Evolutionary conservation across 192 early-diverging fungal species (phyloP), one percentile per base, ranked within the genome.

Genomic region (Coemansia asiatica): DNA sequence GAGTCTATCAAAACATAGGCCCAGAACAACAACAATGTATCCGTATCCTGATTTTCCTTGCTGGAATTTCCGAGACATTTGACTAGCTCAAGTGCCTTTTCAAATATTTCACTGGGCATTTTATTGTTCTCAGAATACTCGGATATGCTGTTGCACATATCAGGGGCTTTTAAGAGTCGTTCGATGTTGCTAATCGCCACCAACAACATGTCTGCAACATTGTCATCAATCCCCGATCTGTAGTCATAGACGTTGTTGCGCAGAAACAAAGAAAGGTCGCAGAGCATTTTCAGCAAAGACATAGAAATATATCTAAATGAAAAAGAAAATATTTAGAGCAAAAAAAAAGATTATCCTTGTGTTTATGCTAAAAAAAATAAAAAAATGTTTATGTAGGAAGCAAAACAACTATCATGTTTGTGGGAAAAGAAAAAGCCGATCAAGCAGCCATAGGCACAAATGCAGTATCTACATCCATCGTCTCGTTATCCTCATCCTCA

Each of bases 401-500:
- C n/a, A 21, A 54, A 4, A 26, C n/a, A 25, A 12, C 26, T 54
- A 7, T 56, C 5, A 8, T 23, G 21, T 49, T 51, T 51, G 50
- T 51, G 50, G 50, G 50, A 22, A 19, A 50, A 44, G 26, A 22
- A 49, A 2, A 21, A 29, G 18, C 21, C 21, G 2, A 7, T 53
- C 64, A 74, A 6, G 67, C 64, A 2, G 27, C 19, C 18, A 31
- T 29, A 5, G 56, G 27, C 0, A 46, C 74, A 10, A 53, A 27
- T 0, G 61, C 38, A 26, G 33, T 25, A 26, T 78, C 75, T 10
- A 78, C 63, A 13, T 79, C 71, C 75, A 72, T 72, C 2, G 29
- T 46, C 29, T 63, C 62, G 1, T n/a, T n/a, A n/a, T n/a, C n/a
- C n/a, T n/a, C n/a, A n/a, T 64, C 57, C 18, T 59, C 57, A 36